Base-by-base conservation (phyloP, 768 basidiomycete genomes). In the Podaxis rugospora region DNA sequence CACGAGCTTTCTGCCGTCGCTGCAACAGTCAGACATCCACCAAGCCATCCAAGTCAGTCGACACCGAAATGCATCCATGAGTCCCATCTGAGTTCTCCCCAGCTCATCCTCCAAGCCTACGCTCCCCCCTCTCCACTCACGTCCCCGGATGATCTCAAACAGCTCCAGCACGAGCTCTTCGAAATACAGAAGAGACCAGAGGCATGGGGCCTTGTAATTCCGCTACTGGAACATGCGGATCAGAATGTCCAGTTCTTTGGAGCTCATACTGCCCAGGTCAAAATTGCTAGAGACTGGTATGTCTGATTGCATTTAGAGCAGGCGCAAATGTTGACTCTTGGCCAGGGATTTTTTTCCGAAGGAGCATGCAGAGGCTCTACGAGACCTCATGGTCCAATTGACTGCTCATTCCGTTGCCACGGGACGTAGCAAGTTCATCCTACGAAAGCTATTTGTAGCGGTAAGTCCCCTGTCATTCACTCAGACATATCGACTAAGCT, bases 211-310 rank as follows among this genome's bases (percentile, higher is more conserved):
- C 75, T 95, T 51, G 85, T 93, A 18, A 80, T 90, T 37, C 92
- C 92, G 0, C 81, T 95, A 64, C 74, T 94, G 25, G 79, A 86
- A 13, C 79, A 89, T 67, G 74, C 78, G 28, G 89, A 95, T 71
- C 80, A 81, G 55, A 93, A 93, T 67, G 92, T 96, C 9, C 90
- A 95, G 70, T 98, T 96, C 80, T 96, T 93, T 68, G 93, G 94
- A 2, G 94, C 95, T 4, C 95, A 97, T 67, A 97, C 93, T 0
- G 85, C 89, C 2, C 93, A 95, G 69, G 91, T 95, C 63, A 98
- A 98, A 82, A 93, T 96, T 64, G 86, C 90, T 13, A 78, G 95
- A 64, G 95, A 96, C 71, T 96, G 94, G 94, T 95, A 70, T 64
- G 83, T 71, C 52, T 42, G 21, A 23, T 50, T 51, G 11, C 14